These are phyloP conservation scores for Scenedesmus sp. DNA, from an alignment of 163 green algal genomes.

Conservation along the genomic window DNA sequence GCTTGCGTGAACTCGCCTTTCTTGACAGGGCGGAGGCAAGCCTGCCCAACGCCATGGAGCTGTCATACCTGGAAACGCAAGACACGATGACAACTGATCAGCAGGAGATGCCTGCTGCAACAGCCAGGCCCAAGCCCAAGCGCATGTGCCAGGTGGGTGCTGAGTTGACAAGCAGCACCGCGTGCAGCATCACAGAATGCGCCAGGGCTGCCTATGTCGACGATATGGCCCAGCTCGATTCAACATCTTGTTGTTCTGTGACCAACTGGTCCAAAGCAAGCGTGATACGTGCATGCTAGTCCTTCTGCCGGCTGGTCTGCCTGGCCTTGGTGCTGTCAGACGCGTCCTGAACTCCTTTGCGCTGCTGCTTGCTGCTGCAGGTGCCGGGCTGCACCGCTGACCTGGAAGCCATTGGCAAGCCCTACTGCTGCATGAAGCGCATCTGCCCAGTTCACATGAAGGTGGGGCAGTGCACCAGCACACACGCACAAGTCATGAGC, in stretches of 20 bases:
- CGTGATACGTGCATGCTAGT: background rate
- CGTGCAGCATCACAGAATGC: background rate
- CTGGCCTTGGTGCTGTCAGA: background rate
- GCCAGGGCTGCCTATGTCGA: too few species aligned
- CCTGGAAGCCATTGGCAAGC: background rate
- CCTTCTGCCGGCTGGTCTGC: background rate
- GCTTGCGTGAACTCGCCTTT: background rate
- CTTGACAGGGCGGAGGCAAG: background rate
- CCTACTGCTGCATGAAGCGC: conserved; percentile 3
- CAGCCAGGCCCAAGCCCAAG: background rate
- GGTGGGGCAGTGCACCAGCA: background rate
- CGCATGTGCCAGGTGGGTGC: background rate
- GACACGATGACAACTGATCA: background rate
- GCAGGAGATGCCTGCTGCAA: background rate
- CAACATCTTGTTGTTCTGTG: too few species aligned
- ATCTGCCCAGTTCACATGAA: conserved; percentile 12
- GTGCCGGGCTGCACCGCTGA: background rate
- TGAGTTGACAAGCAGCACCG: background rate
- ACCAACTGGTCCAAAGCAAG: too few species aligned
- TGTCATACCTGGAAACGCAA: background rate
- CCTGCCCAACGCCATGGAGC: background rate
- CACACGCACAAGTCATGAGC: background rate
- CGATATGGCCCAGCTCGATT: too few species aligned
- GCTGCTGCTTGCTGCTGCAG: background rate
- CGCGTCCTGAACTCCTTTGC: too few species aligned